Conservation (phyloP, 108 stramenopile species). For the Fragilariopsis cylindrus region DNA sequence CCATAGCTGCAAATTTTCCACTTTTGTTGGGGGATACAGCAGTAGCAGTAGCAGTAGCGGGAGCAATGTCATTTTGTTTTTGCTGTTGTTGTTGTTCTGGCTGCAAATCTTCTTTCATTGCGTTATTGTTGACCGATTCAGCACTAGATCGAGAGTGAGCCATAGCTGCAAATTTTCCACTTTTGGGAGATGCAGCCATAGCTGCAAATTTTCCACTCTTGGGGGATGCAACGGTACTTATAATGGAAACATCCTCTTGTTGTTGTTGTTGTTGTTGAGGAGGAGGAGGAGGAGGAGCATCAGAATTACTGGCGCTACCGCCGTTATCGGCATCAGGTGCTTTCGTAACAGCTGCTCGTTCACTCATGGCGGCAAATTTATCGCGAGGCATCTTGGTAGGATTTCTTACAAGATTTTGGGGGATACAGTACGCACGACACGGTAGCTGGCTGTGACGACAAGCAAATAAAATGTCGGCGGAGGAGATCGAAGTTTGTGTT, state of each 20-base stretch:
- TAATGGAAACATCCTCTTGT: background rate
- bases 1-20: constrained; percentile 17
- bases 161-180: constrained; percentile 17
- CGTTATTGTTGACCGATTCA: background rate
- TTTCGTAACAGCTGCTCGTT: background rate
- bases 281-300: background rate
- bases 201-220: constrained; percentile 22
- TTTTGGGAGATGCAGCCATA: background rate
- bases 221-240: background rate
- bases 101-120: background rate
- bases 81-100: background rate
- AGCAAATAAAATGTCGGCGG: too few relatives aligned
- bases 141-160: background rate
- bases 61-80: background rate
- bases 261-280: constrained; percentile 2
- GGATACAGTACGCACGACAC: too few relatives aligned
- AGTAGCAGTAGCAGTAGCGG: too few relatives aligned
- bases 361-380: constrained; percentile 38
- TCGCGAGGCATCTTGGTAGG: constrained; percentile 23
- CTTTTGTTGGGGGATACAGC: background rate
- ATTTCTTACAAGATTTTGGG: background rate
- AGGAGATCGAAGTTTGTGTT: too few relatives aligned
- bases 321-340: background rate
- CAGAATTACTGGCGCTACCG: background rate
- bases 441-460: too few relatives aligned